phyloP scores from a whole-genome alignment of 805 yeast genomes.

The Zygotorulaspora chibaensis region DNA sequence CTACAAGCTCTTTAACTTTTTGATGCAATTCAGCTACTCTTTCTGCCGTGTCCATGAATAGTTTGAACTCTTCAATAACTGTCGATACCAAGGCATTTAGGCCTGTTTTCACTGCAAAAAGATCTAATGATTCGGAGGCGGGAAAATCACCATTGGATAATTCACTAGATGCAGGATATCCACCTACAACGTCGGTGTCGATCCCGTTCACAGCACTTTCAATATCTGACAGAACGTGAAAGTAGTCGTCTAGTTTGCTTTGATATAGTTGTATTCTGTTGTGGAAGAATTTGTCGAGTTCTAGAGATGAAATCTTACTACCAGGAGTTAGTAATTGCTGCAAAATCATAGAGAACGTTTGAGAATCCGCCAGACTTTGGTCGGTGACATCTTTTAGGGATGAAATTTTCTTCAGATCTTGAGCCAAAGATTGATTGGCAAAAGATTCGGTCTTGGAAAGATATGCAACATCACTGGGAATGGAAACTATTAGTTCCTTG shows the following conservation, averaged over 20 bases:
- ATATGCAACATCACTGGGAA: slow-evolving; percentile 68
- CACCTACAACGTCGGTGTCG: slow-evolving; percentile 42
- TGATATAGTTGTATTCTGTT: slow-evolving; percentile 37
- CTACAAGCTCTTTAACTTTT: slow-evolving; percentile 37
- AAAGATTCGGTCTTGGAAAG: slow-evolving; percentile 57
- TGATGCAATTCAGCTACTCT: slow-evolving; percentile 68
- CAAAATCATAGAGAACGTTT: slow-evolving; percentile 49
- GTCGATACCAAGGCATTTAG: slow-evolving; percentile 54
- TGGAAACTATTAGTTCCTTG: slow-evolving; percentile 57
- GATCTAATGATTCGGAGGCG: slow-evolving; percentile 18
- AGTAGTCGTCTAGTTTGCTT: slow-evolving; percentile 47
- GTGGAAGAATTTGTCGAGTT: slow-evolving; percentile 54
- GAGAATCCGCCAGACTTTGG: slow-evolving; percentile 42
- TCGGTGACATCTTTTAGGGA: slow-evolving; percentile 43
- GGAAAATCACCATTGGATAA: slow-evolving; percentile 7
- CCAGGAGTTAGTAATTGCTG: slow-evolving; percentile 52
- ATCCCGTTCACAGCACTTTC: slow-evolving; percentile 62
- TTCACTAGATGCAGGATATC: slow-evolving; percentile 11
- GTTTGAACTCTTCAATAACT: slow-evolving; percentile 59
- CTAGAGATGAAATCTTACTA: slow-evolving; percentile 51
- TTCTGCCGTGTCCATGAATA: slow-evolving; percentile 74
- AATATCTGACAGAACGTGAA: slow-evolving; percentile 45
- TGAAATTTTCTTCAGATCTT: slow-evolving; percentile 45
- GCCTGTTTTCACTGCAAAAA: slow-evolving; percentile 29
- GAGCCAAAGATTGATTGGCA: slow-evolving; percentile 58